Evolutionary conservation across 2,329 filamentous ascomycete genomes (phyloP), one percentile per base, ranked within the genome.

Genomic region (Verticillium dahliae): DNA sequence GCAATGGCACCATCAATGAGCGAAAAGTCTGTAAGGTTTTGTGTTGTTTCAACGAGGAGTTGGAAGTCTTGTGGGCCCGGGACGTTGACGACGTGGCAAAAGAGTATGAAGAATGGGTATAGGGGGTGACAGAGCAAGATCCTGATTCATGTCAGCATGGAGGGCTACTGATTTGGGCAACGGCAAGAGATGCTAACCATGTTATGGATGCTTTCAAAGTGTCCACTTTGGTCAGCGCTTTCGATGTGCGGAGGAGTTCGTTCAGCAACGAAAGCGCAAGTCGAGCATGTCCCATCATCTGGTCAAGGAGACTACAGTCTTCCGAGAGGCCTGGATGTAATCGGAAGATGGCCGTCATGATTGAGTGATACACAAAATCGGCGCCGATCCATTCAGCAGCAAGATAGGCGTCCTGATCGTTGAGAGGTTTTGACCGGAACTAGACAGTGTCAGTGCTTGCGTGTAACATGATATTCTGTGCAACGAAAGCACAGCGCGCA

Each of bases 61-160:
- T 58, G 27, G 45, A 45, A 58, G 38, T 58, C 57, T n/a, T 39
- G 45, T 6, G 22, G 38, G 38, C 50, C 57, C 9, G 57, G 50
- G 6, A 39, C 37, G 35, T 58, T 58, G 39, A 58, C 45, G 38
- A 58, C 39, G 27, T 58, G 41, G 39, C 57, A 58, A 39, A 58
- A 58, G 57, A 58, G 38, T 22, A 58, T 58, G 39, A 58, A 58
- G 13, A 58, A 58, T 4, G 57, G 57, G 57, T 18, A 58, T 10
- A 58, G 57, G 22, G 57, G 57, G 14, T 58, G 50, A 7, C 39
- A 58, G 11, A 58, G 57, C 5, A 58, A 22, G 13, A 58, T 50
- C 57, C 57, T 58, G 14, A 6, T 34, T 9, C n/a, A 11, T 50
- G 9, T 4, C 45, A n/a, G 9, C 7, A 37, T 11, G 31, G 15